Evolutionary conservation across 371 early-diverging fungal species (phyloP).

Genomic region (Mortierella sp.): DNA sequence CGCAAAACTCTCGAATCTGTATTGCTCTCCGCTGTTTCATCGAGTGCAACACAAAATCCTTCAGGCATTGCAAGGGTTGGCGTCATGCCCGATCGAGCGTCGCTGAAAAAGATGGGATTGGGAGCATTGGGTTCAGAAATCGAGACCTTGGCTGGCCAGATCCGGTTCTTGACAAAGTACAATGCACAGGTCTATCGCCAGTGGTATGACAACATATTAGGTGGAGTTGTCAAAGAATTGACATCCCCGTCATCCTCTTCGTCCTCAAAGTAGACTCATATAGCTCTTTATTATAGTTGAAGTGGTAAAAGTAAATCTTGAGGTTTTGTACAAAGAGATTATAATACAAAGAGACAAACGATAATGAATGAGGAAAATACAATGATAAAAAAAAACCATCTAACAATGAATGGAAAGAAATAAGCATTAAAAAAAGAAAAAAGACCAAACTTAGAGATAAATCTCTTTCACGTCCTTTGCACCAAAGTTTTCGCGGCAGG

Average conservation of each 20-base stretch:
- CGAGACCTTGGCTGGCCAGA: conserved; percentile 25
- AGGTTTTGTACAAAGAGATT: not conserved
- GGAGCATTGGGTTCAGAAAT: conserved; percentile 26
- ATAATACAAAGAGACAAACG: conserved; percentile 4
- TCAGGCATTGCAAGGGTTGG: not conserved
- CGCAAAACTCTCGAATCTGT: conserved; percentile 27
- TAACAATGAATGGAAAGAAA: not conserved
- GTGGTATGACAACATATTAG: conserved; percentile 50
- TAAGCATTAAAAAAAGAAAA: not conserved
- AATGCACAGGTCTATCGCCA: conserved; percentile 41
- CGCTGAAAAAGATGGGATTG: conserved; percentile 33
- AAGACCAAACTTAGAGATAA: conserved; percentile 73
- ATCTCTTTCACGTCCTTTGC: conserved; percentile 92
- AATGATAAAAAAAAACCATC: conserved; percentile 5
- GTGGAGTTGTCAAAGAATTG: conserved; percentile 12
- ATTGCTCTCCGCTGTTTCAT: conserved; percentile 4
- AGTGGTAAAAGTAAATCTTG: not conserved
- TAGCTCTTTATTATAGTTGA: not conserved
- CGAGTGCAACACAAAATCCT: not conserved
- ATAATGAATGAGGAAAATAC: conserved; percentile 1
- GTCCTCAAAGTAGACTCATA: not conserved
- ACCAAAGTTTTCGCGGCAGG: conserved; percentile 94
- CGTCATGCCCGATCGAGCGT: conserved; percentile 19
- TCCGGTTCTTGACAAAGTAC: conserved; percentile 43
- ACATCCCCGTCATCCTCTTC: conserved; percentile 3